These are phyloP conservation scores for Cyclotella kingstonii DNA, from an alignment of 108 stramenopile genomes.

Conservation along the genomic window DNA sequence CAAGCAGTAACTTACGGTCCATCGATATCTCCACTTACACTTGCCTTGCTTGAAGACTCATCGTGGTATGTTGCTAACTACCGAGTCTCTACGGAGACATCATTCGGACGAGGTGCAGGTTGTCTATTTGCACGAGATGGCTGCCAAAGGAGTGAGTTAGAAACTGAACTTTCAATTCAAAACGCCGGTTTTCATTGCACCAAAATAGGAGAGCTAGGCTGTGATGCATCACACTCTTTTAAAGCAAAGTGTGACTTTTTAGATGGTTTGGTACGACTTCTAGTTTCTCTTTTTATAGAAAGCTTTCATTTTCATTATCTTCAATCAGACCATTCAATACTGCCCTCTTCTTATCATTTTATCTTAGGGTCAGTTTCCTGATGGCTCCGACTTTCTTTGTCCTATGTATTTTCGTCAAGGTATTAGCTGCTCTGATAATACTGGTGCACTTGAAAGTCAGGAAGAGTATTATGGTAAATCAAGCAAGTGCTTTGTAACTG, in stretches of 20 bases:
- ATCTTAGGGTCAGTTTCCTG: neutral
- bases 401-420: constrained; percentile 37
- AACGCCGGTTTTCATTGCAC: constrained; percentile 30
- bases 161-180: neutral
- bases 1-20: constrained; percentile 6
- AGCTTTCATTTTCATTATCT: neutral
- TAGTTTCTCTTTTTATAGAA: neutral
- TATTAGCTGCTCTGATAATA: constrained; percentile 21
- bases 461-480: constrained; percentile 38
- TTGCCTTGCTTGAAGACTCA: constrained; percentile 49
- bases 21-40: constrained; percentile 41
- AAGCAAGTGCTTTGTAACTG: constrained; percentile 38
- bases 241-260: constrained; percentile 40
- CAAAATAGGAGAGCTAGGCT: constrained; percentile 28
- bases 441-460: neutral
- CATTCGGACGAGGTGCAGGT: constrained; percentile 42
- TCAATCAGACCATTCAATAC: neutral
- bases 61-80: constrained; percentile 54
- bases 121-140: constrained; percentile 43
- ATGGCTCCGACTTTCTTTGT: neutral
- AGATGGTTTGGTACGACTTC: constrained; percentile 1
- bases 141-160: constrained; percentile 10
- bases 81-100: constrained; percentile 22
- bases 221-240: constrained; percentile 33
- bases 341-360: neutral